Percentiles rank a stretch among this genome's conserved stretches.
Evolutionary conservation across 1,284 basidiomycete species (phyloP).

Genomic region (Boletus smithii): DNA sequence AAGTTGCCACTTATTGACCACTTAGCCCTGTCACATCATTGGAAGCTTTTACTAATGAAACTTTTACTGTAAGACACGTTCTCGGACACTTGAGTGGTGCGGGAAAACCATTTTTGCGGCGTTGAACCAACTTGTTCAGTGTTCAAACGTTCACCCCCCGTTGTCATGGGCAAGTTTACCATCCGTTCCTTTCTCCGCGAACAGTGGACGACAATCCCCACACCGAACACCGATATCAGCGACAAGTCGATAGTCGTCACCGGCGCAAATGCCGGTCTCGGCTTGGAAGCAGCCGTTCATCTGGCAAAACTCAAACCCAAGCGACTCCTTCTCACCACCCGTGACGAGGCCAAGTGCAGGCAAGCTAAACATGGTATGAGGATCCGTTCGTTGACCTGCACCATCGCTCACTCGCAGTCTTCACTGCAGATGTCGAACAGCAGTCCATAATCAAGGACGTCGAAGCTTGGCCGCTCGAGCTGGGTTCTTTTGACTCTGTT

Average conservation of each 20-base stretch:
- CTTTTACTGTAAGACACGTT: background rate
- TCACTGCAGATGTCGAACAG: slow-evolving; percentile 21
- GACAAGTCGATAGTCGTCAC: slow-evolving; percentile 31
- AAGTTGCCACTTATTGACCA: too few species aligned
- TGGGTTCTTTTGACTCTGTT: slow-evolving; percentile 32
- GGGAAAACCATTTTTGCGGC: background rate
- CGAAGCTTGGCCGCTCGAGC: slow-evolving; percentile 26
- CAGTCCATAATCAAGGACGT: slow-evolving; percentile 19
- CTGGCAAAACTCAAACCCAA: slow-evolving; percentile 29
- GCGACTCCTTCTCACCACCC: slow-evolving; percentile 29
- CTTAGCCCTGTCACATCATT: too few species aligned
- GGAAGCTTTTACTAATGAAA: slow-evolving; percentile 1
- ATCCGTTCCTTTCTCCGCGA: slow-evolving; percentile 19
- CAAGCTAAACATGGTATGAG: slow-evolving; percentile 22
- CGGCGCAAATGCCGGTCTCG: slow-evolving; percentile 36
- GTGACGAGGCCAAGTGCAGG: slow-evolving; percentile 26
- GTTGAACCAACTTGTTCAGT: background rate
- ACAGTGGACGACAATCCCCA: slow-evolving; percentile 27
- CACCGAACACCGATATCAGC: slow-evolving; percentile 26
- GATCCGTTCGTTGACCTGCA: background rate
- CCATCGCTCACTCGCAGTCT: background rate
- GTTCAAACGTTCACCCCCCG: background rate
- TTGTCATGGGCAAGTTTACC: slow-evolving; percentile 23
- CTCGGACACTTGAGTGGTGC: background rate
- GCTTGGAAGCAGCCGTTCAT: slow-evolving; percentile 33